These are phyloP conservation scores for Ceratobasidium sp. DNA, from an alignment of 1,284 basidiomycete species.

Conservation along the genomic window DNA sequence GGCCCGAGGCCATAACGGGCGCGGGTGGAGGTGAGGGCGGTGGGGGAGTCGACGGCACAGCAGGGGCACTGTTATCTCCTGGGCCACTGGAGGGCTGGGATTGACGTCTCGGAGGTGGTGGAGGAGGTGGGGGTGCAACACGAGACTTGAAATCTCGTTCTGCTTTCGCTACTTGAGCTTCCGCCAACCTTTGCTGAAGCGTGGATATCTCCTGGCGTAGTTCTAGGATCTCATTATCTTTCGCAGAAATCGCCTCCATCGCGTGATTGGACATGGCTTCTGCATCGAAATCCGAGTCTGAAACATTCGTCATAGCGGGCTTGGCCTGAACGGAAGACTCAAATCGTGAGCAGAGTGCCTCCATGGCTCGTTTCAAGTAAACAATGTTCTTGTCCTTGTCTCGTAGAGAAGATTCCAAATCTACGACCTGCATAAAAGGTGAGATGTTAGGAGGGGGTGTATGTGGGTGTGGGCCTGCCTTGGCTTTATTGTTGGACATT, in stretches of 20 bases:
- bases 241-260: slow-evolving; percentile 75
- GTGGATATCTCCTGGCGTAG: slow-evolving; percentile 66
- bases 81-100: slow-evolving; percentile 1
- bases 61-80: slow-evolving; percentile 47
- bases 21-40: slow-evolving; percentile 51
- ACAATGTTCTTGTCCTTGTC: slow-evolving; percentile 77
- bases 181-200: slow-evolving; percentile 61
- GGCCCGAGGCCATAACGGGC: slow-evolving; percentile 35
- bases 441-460: slow-evolving; percentile 1
- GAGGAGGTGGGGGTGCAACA: slow-evolving; percentile 71
- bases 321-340: slow-evolving; percentile 57
- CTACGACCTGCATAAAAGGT: slow-evolving; percentile 61
- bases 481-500: slow-evolving; percentile 74
- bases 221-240: slow-evolving; percentile 72
- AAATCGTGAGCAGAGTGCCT: slow-evolving; percentile 85
- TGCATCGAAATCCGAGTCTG: slow-evolving; percentile 69
- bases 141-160: slow-evolving; percentile 78
- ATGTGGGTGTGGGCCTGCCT: slow-evolving; percentile 58
- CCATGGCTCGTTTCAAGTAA: slow-evolving; percentile 83
- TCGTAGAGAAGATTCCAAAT: slow-evolving; percentile 63
- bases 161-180: slow-evolving; percentile 54
- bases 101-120: slow-evolving; percentile 53
- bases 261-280: slow-evolving; percentile 75
- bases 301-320: slow-evolving; percentile 55
- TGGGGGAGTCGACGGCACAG: slow-evolving; percentile 48